Percentiles rank a stretch among this genome's conserved stretches.
These are phyloP conservation scores for Baorangia bicolor DNA, from an alignment of 768 basidiomycete species.

Conservation along the genomic window DNA sequence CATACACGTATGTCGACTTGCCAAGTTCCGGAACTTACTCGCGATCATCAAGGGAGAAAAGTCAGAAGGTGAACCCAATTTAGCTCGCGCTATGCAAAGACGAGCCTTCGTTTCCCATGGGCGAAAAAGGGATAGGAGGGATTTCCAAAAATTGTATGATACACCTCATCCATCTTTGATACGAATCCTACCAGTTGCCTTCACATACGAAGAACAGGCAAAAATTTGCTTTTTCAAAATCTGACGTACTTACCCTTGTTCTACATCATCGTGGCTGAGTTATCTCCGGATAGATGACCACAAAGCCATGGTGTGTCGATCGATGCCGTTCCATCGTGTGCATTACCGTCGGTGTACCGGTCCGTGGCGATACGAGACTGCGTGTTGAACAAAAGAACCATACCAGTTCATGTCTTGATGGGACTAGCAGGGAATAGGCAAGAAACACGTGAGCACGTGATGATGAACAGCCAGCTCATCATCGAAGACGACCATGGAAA, in stretches of 20 bases:
- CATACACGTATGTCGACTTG: neutral
- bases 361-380: neutral
- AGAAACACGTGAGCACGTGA: neutral
- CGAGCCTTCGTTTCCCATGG: neutral
- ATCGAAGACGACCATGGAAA: neutral
- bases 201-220: neutral
- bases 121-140: neutral
- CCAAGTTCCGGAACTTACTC: neutral
- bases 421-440: neutral
- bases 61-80: neutral
- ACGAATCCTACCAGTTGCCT: neutral
- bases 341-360: neutral
- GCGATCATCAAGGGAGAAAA: constrained; percentile 19
- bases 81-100: constrained; percentile 1
- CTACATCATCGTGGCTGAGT: neutral
- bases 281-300: neutral
- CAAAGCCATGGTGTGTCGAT: neutral
- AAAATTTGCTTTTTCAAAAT: neutral
- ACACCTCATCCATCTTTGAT: neutral
- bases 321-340: neutral
- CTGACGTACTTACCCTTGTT: neutral
- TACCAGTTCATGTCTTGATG: neutral
- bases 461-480: neutral
- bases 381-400: neutral
- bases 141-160: neutral